Evolutionary conservation across 164 flowering plant genomes (phyloP).

Genomic region (Aristolochia contorta): DNA sequence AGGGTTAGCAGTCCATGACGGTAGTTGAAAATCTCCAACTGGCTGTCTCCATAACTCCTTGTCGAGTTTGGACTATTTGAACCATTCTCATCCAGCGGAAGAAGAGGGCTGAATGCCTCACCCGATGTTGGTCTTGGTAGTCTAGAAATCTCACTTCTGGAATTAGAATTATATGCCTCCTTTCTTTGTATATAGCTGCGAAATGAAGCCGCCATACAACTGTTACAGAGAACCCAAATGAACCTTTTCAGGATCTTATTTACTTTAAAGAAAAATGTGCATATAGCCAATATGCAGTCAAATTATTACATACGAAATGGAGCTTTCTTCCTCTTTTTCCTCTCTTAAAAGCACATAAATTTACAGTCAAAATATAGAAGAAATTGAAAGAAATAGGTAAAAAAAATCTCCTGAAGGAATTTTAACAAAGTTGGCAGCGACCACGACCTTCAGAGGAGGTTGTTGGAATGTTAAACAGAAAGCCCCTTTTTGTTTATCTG

Average conservation of each 20-base stretch:
- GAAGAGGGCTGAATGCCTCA: conserved; percentile 17
- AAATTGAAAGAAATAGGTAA: too few species aligned
- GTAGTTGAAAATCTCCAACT: conserved; percentile 74
- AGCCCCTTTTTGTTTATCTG: too few species aligned
- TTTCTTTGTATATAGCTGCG: conserved; percentile 51
- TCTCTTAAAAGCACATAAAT: too few species aligned
- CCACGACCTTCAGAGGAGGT: too few species aligned
- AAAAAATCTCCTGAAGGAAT: too few species aligned
- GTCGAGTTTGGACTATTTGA: conserved; percentile 40
- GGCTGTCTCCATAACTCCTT: conserved; percentile 64
- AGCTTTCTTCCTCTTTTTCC: too few species aligned
- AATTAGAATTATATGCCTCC: conserved; percentile 29
- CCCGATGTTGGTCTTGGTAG: conserved; percentile 14
- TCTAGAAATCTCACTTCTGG: conserved; percentile 15
- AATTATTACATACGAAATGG: too few species aligned
- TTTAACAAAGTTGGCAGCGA: too few species aligned
- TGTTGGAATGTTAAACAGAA: too few species aligned
- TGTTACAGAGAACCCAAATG: conserved; percentile 36
- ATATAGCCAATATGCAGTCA: not conserved
- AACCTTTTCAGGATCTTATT: conserved; percentile 16
- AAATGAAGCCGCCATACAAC: conserved; percentile 80
- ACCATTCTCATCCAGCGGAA: conserved; percentile 31
- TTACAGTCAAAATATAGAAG: too few species aligned
- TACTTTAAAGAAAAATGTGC: not conserved
- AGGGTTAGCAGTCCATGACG: conserved; percentile 71